These are phyloP conservation scores for Pythium diclinum DNA, from an alignment of 352 stramenopile genomes.

Conservation along the genomic window DNA sequence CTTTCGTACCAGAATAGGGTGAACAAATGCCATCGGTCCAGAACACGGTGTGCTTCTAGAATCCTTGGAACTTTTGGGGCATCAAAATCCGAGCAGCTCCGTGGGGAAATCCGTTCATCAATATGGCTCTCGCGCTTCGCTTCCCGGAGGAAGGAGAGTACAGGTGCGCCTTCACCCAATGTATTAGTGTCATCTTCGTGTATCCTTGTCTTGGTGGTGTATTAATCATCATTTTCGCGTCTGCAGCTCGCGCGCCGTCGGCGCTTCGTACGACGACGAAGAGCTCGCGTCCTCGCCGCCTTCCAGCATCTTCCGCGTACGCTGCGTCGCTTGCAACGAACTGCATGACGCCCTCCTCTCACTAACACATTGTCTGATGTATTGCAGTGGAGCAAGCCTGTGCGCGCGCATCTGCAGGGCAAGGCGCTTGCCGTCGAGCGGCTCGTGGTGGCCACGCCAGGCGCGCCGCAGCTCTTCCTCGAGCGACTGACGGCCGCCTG, in stretches of 20 bases:
- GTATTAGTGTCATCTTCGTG: background rate
- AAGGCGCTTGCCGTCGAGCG: conserved; percentile 28
- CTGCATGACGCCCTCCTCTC: background rate
- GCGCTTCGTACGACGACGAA: conserved; percentile 31
- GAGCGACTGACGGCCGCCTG: conserved; percentile 43
- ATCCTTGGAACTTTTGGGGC: background rate
- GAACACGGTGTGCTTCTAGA: background rate
- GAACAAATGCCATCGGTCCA: background rate
- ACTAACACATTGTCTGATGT: background rate
- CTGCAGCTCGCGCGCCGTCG: conserved; percentile 45
- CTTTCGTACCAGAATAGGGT: too few species aligned
- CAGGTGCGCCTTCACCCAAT: conserved; percentile 10
- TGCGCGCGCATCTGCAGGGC: conserved; percentile 26
- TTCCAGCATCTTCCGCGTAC: conserved; percentile 59
- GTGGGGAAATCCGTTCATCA: background rate
- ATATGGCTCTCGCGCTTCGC: conserved; percentile 32
- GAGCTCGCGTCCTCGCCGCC: conserved; percentile 25
- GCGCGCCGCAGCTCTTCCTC: conserved; percentile 45
- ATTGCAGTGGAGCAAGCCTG: conserved; percentile 47
- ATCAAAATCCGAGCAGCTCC: background rate
- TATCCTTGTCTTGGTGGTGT: background rate
- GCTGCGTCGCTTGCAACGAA: background rate
- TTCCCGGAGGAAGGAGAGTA: conserved; percentile 35
- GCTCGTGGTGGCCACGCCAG: conserved; percentile 48
- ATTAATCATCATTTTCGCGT: background rate